Evolutionary conservation across 176 grass and related monocot genomes (phyloP).

Genomic region (Otatea glauca): DNA sequence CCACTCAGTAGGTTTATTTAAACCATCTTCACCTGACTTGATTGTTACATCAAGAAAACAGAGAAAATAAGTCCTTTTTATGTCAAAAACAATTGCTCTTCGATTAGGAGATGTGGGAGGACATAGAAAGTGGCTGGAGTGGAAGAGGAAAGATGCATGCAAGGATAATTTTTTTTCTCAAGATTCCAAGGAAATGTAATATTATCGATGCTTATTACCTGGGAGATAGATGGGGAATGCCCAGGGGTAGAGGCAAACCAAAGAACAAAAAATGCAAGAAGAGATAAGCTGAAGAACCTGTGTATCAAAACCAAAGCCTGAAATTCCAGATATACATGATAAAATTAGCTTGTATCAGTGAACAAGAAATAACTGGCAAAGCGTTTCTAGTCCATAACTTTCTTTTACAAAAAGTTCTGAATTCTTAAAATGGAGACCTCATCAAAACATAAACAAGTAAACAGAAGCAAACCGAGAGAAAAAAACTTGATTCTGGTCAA

Average conservation of each 20-base stretch:
- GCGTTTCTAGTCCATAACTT: background rate
- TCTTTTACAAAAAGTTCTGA: background rate
- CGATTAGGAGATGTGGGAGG: background rate
- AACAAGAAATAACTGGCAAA: background rate
- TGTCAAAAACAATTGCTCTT: background rate
- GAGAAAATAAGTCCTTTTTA: background rate
- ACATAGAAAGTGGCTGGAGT: background rate
- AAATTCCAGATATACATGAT: constrained; percentile 43
- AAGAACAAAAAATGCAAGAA: constrained; percentile 83
- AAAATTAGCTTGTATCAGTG: constrained; percentile 20
- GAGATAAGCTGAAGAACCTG: constrained; percentile 89
- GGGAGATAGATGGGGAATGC: constrained; percentile 14
- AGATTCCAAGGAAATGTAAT: background rate
- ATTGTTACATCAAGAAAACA: constrained; percentile 2
- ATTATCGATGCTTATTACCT: constrained; percentile 50
- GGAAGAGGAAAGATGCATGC: background rate
- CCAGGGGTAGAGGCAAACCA: constrained; percentile 76
- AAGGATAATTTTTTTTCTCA: background rate
- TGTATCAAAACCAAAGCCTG: constrained; percentile 92
- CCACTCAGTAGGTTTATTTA: constrained; percentile 57
- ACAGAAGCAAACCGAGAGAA: background rate
- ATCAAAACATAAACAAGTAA: background rate
- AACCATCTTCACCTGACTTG: constrained; percentile 58
- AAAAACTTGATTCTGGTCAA: background rate
- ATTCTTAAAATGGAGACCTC: background rate